phyloP scores from a whole-genome alignment of 768 basidiomycete genomes.

The Amanita rubescens region DNA sequence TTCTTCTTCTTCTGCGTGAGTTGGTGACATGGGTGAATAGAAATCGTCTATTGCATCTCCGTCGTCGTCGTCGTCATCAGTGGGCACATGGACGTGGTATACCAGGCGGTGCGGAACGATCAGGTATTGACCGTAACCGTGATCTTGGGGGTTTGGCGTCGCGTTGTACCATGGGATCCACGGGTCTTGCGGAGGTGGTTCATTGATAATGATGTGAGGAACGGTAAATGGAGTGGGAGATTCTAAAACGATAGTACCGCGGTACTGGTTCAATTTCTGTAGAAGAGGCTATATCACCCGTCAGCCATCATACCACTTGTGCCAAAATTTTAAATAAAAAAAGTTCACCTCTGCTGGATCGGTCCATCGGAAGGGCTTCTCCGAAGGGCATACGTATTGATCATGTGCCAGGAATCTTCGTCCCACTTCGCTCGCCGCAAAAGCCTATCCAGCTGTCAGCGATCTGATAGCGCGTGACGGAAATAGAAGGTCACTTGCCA shows the following conservation, averaged over 20 bases:
- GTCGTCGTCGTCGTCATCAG: neutral
- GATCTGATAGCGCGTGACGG: slow-evolving; percentile 6
- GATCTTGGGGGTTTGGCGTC: slow-evolving; percentile 29
- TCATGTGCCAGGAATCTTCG: slow-evolving; percentile 22
- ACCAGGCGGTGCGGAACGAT: slow-evolving; percentile 18
- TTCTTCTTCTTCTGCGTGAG: neutral
- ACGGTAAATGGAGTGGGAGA: slow-evolving; percentile 33
- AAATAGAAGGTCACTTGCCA: slow-evolving; percentile 24
- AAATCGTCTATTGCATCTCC: no score
- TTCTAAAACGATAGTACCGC: slow-evolving; percentile 34
- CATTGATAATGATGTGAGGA: slow-evolving; percentile 40
- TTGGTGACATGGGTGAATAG: neutral
- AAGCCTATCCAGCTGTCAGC: slow-evolving; percentile 24
- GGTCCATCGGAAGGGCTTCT: slow-evolving; percentile 38
- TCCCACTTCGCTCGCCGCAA: slow-evolving; percentile 32
- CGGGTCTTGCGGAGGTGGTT: slow-evolving; percentile 30
- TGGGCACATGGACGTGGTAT: slow-evolving; percentile 1
- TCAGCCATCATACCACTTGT: neutral
- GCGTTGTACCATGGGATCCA: slow-evolving; percentile 30
- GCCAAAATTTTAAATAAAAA: neutral
- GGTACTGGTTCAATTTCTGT: slow-evolving; percentile 12
- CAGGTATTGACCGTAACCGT: slow-evolving; percentile 26
- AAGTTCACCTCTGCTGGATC: slow-evolving; percentile 44
- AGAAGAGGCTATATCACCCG: slow-evolving; percentile 26
- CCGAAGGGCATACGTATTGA: slow-evolving; percentile 23